Evolutionary conservation across 495 filamentous ascomycete genomes (phyloP).

Genomic region (Penicillium macrosclerotiorum): DNA sequence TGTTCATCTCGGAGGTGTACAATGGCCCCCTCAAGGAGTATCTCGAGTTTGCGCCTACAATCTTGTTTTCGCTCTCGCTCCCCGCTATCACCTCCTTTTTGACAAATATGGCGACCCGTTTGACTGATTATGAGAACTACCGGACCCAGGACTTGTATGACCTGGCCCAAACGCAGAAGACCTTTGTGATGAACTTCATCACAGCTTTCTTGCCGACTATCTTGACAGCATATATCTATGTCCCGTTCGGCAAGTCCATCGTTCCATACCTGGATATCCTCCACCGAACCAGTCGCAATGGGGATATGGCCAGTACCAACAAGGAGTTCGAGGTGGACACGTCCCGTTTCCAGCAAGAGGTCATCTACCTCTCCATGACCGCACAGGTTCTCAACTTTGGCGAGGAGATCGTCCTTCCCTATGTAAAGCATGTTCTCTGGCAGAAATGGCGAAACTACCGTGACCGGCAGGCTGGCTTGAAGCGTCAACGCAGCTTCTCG

Average conservation of each 20-base stretch:
- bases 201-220: slow-evolving; percentile 90
- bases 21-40: slow-evolving; percentile 78
- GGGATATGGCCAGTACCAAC: slow-evolving; percentile 20
- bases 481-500: slow-evolving; percentile 26
- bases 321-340: slow-evolving; percentile 73
- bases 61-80: slow-evolving; percentile 71
- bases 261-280: slow-evolving; percentile 84
- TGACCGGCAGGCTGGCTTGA: slow-evolving; percentile 12
- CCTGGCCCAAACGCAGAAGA: slow-evolving; percentile 78
- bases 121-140: slow-evolving; percentile 90
- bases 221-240: slow-evolving; percentile 92
- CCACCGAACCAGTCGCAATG: slow-evolving; percentile 33
- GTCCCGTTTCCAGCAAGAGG: slow-evolving; percentile 78
- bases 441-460: slow-evolving; percentile 41
- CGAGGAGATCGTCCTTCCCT: slow-evolving; percentile 82
- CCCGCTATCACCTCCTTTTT: slow-evolving; percentile 74
- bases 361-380: slow-evolving; percentile 92
- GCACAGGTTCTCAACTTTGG: slow-evolving; percentile 87
- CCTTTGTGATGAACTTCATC: slow-evolving; percentile 94
- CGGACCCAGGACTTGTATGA: slow-evolving; percentile 80
- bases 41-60: slow-evolving; percentile 81
- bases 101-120: slow-evolving; percentile 67
- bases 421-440: slow-evolving; percentile 61
- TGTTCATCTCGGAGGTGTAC: slow-evolving; percentile 93
- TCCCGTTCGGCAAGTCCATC: slow-evolving; percentile 82